These are phyloP conservation scores for Dictyostelium capitatum DNA, from an alignment of 78 protist genomes.

Conservation along the genomic window DNA sequence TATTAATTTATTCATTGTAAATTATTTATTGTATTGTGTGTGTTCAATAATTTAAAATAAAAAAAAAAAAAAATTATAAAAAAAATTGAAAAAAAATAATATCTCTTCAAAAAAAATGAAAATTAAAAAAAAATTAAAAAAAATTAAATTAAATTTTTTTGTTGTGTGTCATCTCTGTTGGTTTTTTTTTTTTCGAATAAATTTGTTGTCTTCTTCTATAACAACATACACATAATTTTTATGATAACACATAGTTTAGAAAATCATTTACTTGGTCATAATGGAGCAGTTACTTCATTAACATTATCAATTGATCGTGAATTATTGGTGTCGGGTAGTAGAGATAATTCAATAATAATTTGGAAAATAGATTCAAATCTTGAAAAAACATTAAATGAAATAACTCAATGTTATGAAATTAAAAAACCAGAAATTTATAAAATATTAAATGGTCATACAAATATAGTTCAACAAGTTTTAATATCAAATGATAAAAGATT, in stretches of 20 bases:
- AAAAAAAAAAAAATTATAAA: no score
- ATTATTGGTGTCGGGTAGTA: neutral
- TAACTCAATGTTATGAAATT: neutral
- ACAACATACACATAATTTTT: no score
- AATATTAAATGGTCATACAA: neutral
- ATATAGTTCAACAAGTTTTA: neutral
- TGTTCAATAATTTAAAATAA: no score
- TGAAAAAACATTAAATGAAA: neutral
- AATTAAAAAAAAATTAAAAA: no score
- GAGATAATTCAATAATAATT: neutral
- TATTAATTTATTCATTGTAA: conserved; percentile 2
- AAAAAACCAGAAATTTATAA: neutral
- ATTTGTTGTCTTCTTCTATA: no score
- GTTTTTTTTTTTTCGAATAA: no score
- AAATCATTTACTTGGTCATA: neutral
- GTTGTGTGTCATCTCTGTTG: no score
- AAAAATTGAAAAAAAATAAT: no score
- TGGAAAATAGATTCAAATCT: neutral
- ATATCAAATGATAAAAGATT: neutral
- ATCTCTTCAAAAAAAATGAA: no score
- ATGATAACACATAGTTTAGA: neutral
- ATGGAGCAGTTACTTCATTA: neutral
- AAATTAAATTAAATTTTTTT: no score
- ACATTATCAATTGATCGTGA: neutral
- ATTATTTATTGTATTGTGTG: no score